Percentiles rank a stretch among this genome's conserved stretches.
Evolutionary conservation across 2,329 filamentous ascomycete genomes (phyloP).

Genomic region (Pezicula rhizophila): DNA sequence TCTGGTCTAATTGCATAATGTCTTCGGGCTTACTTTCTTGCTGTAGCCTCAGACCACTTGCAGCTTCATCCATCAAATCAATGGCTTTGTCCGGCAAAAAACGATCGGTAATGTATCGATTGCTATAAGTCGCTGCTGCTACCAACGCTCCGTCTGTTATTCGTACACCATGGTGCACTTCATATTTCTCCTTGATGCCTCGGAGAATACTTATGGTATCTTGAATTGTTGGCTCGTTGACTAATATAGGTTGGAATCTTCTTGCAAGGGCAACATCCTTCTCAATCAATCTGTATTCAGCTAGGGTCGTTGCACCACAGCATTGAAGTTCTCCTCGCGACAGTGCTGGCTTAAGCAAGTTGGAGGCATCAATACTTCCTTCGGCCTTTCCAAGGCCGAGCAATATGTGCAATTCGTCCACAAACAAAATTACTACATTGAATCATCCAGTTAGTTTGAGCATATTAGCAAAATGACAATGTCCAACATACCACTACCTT

Average conservation of each 20-base stretch:
- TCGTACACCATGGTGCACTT: conserved; percentile 91
- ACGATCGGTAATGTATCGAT: conserved; percentile 93
- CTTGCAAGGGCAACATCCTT: conserved; percentile 91
- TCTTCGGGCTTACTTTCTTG: conserved; percentile 96
- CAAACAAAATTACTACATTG: conserved; percentile 72
- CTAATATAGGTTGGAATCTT: conserved; percentile 87
- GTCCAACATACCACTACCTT: conserved; percentile 50
- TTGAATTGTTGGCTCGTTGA: conserved; percentile 85
- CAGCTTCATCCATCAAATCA: conserved; percentile 92
- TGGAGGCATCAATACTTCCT: conserved; percentile 93
- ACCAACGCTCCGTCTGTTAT: conserved; percentile 92
- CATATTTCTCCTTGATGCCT: conserved; percentile 96
- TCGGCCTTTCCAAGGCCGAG: conserved; percentile 91
- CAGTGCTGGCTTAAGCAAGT: conserved; percentile 88
- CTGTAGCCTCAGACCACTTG: conserved; percentile 81
- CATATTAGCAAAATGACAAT: too few species aligned
- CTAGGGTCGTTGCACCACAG: conserved; percentile 88
- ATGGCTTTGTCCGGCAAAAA: conserved; percentile 97
- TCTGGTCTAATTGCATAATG: conserved; percentile 85
- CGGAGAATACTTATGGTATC: conserved; percentile 93
- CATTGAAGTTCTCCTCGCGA: conserved; percentile 90
- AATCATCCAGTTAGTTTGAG: too few species aligned
- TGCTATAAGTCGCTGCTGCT: conserved; percentile 84
- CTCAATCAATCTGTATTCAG: conserved; percentile 88
- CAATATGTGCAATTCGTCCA: conserved; percentile 89